Percentiles rank a stretch among this genome's conserved stretches.
Evolutionary conservation across 2,329 filamentous ascomycete species (phyloP).

Genomic region (Phialocephala subalpina): DNA sequence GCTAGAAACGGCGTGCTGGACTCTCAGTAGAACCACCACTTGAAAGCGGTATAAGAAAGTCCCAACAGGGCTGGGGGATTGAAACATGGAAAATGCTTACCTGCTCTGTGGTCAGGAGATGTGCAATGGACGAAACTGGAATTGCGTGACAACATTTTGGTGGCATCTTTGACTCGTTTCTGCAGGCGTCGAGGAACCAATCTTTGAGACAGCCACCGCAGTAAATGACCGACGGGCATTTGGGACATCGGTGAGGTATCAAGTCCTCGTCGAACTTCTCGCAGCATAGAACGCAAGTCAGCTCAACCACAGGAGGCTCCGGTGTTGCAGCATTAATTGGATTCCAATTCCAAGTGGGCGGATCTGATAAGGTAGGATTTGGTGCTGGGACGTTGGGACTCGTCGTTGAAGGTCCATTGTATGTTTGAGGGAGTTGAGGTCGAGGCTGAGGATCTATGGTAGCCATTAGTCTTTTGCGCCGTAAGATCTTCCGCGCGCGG

Average conservation of each 20-base stretch:
- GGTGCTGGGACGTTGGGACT: background rate
- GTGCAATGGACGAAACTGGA: slow-evolving; percentile 42
- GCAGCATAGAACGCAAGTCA: slow-evolving; percentile 16
- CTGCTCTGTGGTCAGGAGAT: slow-evolving; percentile 13
- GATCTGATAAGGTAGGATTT: background rate
- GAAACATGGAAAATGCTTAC: too few species aligned
- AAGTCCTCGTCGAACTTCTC: slow-evolving; percentile 11
- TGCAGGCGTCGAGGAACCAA: slow-evolving; percentile 51
- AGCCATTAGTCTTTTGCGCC: slow-evolving; percentile 8
- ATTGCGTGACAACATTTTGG: slow-evolving; percentile 54
- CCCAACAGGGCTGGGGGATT: too few species aligned
- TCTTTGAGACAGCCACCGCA: slow-evolving; percentile 47
- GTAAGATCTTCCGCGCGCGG: background rate
- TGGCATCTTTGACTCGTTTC: slow-evolving; percentile 51
- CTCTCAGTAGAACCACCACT: too few species aligned
- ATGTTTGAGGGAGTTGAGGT: background rate
- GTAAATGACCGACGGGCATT: slow-evolving; percentile 16
- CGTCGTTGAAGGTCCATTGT: background rate
- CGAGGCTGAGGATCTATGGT: background rate
- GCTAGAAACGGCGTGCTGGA: too few species aligned
- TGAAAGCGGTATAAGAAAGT: too few species aligned
- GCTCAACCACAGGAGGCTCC: background rate
- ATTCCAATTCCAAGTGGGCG: background rate
- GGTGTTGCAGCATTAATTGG: background rate
- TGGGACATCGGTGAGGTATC: slow-evolving; percentile 21